Base-by-base conservation (phyloP, 2,329 filamentous ascomycete genomes). In the Scedosporium aurantiacum region DNA sequence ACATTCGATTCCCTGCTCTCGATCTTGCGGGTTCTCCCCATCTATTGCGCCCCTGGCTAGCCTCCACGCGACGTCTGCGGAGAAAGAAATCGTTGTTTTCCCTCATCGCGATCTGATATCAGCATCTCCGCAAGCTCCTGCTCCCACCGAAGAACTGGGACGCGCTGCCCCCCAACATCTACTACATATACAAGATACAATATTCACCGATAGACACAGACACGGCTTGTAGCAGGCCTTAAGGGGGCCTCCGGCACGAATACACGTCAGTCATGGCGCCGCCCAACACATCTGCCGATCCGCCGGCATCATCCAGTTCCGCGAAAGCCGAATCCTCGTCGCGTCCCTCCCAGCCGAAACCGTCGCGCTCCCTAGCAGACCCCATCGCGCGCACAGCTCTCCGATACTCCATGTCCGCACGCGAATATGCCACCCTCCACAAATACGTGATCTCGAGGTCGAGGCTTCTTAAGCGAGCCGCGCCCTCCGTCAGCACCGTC, bases 401-500 rank as follows among this genome's bases (percentile, higher is more conserved):
- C 63, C 87, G 91, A 66, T 92, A 96, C 74, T 94, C 89, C 62
- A 91, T 92, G 70, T 88, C 85, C 5, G 86, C 90, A 50, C 85
- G 87, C 72, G 92, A 97, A 73, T 97, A 97, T 74, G 87, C 90
- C 66, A 78, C 87, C 1, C 82, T 97, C 18, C 91, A 96, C 73
- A 87, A 88, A 69, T 91, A 92, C 70, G 82, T 96, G 60, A 80
- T 94, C 58, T 91, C 89, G 63, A 85, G 87, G 56, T 87, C 89
- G 54, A 79, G 79, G 60, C 71, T 81, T 5, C 73, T 88, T 41
- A 79, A 79, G 60, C 76, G 78, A 64, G 76, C 79, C 28, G 78
- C 81, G 5, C 84, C 84, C 1, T 80, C 76, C 16, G 82, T 84
- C 12, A 78, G 77, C 54, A 75, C 78, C 41, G 81, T 87, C 45